phyloP scores from a whole-genome alignment of 306 rosid genomes.

The Leucaena leucocephala region DNA sequence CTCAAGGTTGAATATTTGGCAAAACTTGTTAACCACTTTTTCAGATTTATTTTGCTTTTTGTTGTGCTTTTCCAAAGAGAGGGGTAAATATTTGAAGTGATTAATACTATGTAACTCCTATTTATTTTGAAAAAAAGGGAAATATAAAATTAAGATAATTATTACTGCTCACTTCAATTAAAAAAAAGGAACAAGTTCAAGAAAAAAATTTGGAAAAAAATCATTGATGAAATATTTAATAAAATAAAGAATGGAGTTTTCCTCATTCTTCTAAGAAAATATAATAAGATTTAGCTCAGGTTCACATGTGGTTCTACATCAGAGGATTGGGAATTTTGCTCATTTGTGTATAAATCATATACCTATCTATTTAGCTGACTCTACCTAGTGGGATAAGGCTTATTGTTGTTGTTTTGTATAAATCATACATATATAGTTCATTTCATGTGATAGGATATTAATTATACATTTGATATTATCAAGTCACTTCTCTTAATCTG shows the following conservation, averaged over 20 bases:
- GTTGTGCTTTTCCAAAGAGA: not conserved
- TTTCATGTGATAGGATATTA: constrained; percentile 24
- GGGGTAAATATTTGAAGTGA: not conserved
- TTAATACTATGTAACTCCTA: not conserved
- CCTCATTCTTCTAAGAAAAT: constrained; percentile 1
- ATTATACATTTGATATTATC: not conserved
- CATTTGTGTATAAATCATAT: not conserved
- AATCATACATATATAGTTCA: constrained; percentile 6
- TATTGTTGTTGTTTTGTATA: not conserved
- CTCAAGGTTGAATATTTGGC: not conserved
- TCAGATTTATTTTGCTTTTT: not conserved
- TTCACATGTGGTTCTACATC: constrained; percentile 1
- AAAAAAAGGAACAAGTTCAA: not conserved
- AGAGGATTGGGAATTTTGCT: not conserved
- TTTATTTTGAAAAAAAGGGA: not conserved
- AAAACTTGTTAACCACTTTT: not conserved
- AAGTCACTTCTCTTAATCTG: not conserved
- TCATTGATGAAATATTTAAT: constrained; percentile 1
- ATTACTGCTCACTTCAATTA: not conserved
- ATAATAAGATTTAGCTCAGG: constrained; percentile 3
- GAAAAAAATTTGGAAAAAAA: constrained; percentile 3
- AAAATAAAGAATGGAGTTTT: constrained; percentile 20
- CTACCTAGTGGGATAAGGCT: no score
- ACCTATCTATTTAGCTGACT: no score
- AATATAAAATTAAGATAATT: not conserved